Evolutionary conservation across 805 yeast genomes (phyloP), one percentile per base, ranked within the genome.

Genomic region (Ogataea methanolica): DNA sequence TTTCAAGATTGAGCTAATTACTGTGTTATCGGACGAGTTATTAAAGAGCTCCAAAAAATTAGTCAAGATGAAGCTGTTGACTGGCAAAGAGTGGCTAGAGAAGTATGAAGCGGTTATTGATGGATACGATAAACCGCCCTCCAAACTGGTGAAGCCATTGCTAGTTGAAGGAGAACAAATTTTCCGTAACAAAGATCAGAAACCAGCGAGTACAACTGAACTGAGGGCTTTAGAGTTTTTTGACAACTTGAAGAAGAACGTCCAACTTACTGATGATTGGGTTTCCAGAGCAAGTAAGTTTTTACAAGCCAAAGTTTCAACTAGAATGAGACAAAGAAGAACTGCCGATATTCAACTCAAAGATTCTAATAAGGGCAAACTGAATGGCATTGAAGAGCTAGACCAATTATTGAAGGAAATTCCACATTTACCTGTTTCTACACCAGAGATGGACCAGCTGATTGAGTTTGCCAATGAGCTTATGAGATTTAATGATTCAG

Each of bases 371-470:
- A 46, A 67, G 61, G 44, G 40, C 5, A 37, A 42, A 16, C 48
- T 52, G 46, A 52, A 49, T 42, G 53, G 49, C 5, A 57, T 71
- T 5, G 64, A 61, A 12, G 64, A 65, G 33, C 58, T 80, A 39
- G 62, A 71, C 23, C 43, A 50, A 19, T 54, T 83, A 21, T 55
- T 82, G 14, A 65, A 67, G 16, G 69, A 70, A 39, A 77, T 83
- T 5, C 79, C 83, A 2, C 56, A 60, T 0, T 56, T 83, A 48
- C 74, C 77, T 19, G 76, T 85, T 46, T 61, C 72, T 3, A 68
- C 79, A 16, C 74, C 80, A 0, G 94, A 86, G 57, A 70, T 82
- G 54, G 83, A 77, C 17, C 84, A 79, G 55, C 62, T 86, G 12
- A 49, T 73, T 4, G 84, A 78, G 50, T 72, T 81, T 41, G 72